Conservation (phyloP, 257 asterid species). For the Ophiorrhiza pumila region DNA sequence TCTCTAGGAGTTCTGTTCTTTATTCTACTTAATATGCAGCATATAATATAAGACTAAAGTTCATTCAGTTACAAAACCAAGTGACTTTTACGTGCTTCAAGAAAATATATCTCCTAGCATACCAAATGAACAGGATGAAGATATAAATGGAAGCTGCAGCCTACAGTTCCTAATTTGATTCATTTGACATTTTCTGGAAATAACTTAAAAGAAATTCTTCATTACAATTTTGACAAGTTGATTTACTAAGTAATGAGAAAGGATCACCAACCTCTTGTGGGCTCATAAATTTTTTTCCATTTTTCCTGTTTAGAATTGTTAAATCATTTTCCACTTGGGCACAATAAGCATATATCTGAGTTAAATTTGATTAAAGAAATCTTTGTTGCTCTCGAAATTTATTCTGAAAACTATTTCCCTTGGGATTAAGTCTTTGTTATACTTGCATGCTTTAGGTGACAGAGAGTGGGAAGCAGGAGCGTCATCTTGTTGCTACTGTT, state of each 20-base stretch:
- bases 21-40: neutral
- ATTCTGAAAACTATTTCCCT: neutral
- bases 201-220: neutral
- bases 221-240: neutral
- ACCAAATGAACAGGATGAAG: neutral
- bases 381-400: neutral
- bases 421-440: neutral
- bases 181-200: neutral
- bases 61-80: neutral
- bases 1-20: neutral
- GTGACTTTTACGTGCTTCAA: neutral
- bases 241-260: too few species aligned
- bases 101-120: neutral
- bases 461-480: constrained; percentile 90
- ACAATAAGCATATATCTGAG: neutral
- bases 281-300: neutral
- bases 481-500: constrained; percentile 92
- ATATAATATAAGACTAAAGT: neutral
- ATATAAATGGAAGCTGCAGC: neutral
- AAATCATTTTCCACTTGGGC: neutral
- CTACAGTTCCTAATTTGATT: neutral
- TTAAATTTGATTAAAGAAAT: neutral
- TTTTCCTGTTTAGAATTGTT: neutral
- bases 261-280: neutral
- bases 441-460: constrained; percentile 55